These are phyloP conservation scores for Chalara sp. DNA, from an alignment of 2,329 filamentous ascomycete species.

Conservation along the genomic window DNA sequence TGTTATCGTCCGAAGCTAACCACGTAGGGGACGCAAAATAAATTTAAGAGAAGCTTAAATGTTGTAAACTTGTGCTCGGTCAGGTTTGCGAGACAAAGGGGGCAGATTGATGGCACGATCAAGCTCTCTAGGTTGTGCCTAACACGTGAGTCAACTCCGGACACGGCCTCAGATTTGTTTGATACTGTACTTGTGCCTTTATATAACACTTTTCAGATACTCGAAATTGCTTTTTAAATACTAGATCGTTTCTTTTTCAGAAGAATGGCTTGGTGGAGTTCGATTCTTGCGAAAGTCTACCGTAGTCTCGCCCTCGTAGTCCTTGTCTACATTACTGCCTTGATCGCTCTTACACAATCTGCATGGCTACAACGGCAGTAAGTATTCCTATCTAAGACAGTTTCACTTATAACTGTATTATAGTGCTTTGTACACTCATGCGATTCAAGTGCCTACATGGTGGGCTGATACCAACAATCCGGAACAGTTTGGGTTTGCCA, in stretches of 20 bases:
- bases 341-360: constrained; percentile 54
- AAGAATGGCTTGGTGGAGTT: constrained; percentile 27
- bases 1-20: no score
- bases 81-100: no score
- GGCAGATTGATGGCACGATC: no score
- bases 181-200: no score
- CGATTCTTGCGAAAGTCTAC: constrained; percentile 38
- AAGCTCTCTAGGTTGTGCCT: no score
- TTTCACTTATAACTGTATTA: constrained; percentile 4
- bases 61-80: no score
- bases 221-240: no score
- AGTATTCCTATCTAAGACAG: constrained; percentile 24
- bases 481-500: constrained; percentile 79
- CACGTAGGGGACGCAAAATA: no score
- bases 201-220: no score
- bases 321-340: constrained; percentile 57
- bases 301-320: constrained; percentile 52
- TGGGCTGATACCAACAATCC: constrained; percentile 70
- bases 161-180: no score
- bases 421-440: constrained; percentile 75
- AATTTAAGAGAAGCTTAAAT: no score
- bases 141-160: no score
- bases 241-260: background rate
- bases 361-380: constrained; percentile 77
- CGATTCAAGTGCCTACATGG: constrained; percentile 58